Conservation (phyloP, 1,139 yeast genomes). For the Magnusiomyces suaveolens region DNA sequence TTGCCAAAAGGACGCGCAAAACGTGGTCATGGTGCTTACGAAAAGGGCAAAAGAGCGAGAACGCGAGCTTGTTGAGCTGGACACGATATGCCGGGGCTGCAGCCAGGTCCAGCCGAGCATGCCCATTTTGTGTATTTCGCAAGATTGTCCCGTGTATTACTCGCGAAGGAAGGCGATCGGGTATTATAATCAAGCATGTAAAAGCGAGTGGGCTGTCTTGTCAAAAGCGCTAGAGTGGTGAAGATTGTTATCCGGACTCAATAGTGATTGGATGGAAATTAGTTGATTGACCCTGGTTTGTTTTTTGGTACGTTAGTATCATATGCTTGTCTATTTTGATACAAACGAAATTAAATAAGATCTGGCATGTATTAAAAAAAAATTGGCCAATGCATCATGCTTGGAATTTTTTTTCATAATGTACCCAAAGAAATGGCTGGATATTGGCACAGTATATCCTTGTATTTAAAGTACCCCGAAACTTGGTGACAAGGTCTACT, state of each 20-base stretch:
- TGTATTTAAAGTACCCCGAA: too few relatives aligned
- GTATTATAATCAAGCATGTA: constrained; percentile 6
- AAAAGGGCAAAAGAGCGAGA: constrained; percentile 20
- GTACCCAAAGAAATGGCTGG: too few relatives aligned
- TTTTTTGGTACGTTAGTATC: too few relatives aligned
- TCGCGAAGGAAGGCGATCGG: constrained; percentile 28
- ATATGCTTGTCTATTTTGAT: too few relatives aligned
- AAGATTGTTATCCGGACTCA: background rate
- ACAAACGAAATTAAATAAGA: too few relatives aligned
- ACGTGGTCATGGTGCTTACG: constrained; percentile 17
- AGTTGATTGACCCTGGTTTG: background rate
- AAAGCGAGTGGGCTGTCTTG: background rate
- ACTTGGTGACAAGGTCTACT: too few relatives aligned
- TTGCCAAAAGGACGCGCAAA: constrained; percentile 16
- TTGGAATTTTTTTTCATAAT: too few relatives aligned
- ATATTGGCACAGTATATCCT: too few relatives aligned
- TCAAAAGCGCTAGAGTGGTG: constrained; percentile 1
- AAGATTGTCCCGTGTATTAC: constrained; percentile 39
- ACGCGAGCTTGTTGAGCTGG: constrained; percentile 22
- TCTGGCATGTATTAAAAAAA: too few relatives aligned
- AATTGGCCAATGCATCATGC: too few relatives aligned
- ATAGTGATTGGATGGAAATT: background rate
- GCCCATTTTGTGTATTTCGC: constrained; percentile 31
- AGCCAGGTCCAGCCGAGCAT: constrained; percentile 22
- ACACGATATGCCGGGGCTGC: constrained; percentile 29